Evolutionary conservation across 2,329 filamentous ascomycete species (phyloP).

Genomic region (Didymella arachidicola): DNA sequence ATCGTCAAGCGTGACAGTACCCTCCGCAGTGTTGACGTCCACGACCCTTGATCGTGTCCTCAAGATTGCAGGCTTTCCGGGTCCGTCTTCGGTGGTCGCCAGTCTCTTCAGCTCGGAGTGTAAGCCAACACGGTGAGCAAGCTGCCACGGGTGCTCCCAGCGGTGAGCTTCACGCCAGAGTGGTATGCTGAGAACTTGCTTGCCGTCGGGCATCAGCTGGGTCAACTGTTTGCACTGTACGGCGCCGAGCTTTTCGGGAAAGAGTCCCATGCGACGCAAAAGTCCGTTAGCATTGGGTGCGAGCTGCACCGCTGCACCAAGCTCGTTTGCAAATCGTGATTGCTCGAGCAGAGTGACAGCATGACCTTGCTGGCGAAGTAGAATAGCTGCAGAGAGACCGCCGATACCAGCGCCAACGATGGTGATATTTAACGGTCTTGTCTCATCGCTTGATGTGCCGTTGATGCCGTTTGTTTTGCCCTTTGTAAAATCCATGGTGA

Average conservation of each 20-base stretch:
- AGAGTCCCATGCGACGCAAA: slow-evolving; percentile 57
- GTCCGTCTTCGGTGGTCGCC: slow-evolving; percentile 53
- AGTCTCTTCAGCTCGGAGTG: slow-evolving; percentile 61
- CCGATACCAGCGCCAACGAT: slow-evolving; percentile 60
- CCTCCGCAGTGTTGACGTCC: slow-evolving; percentile 51
- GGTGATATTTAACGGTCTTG: slow-evolving; percentile 49
- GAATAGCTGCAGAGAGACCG: slow-evolving; percentile 62
- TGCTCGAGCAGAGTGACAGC: slow-evolving; percentile 49
- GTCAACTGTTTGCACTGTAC: slow-evolving; percentile 38
- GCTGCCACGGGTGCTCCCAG: slow-evolving; percentile 63
- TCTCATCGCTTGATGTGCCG: slow-evolving; percentile 3
- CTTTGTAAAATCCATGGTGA: slow-evolving; percentile 29
- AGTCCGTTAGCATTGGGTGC: slow-evolving; percentile 68
- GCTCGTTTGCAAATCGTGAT: slow-evolving; percentile 63
- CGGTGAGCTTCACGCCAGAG: slow-evolving; percentile 50
- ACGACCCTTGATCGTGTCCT: slow-evolving; percentile 55
- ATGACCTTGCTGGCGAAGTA: slow-evolving; percentile 55
- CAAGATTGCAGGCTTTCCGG: slow-evolving; percentile 49
- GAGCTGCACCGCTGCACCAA: slow-evolving; percentile 69
- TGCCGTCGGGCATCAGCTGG: slow-evolving; percentile 52
- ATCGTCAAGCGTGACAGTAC: slow-evolving; percentile 41
- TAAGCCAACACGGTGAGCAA: slow-evolving; percentile 63
- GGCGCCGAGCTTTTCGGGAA: slow-evolving; percentile 52
- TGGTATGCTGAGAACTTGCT: slow-evolving; percentile 48
- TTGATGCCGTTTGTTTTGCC: slow-evolving; percentile 13